A percentile compares a stretch with the other conserved stretches of the same genome.
These are phyloP conservation scores for Trichoderma sp. DNA, from an alignment of 2,329 filamentous ascomycete genomes.

Conservation along the genomic window DNA sequence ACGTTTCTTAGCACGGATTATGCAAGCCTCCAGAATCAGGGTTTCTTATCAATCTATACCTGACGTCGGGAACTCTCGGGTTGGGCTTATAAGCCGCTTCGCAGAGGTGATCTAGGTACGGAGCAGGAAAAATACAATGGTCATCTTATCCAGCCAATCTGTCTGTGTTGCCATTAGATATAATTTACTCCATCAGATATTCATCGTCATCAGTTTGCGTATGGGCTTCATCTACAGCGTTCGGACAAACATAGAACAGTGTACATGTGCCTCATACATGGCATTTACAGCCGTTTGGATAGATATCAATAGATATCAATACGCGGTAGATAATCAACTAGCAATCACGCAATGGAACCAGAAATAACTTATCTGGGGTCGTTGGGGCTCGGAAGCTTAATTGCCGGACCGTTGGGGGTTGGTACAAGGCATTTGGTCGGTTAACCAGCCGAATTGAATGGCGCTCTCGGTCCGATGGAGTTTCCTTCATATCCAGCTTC, in stretches of 20 bases:
- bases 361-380: background rate
- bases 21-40: background rate
- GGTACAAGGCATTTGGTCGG: background rate
- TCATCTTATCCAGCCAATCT: background rate
- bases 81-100: background rate
- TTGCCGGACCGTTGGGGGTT: background rate
- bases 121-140: background rate
- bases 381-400: background rate
- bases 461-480: conserved; percentile 12
- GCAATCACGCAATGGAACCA: background rate
- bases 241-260: background rate
- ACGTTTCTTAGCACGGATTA: conserved; percentile 1
- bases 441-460: background rate
- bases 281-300: no score
- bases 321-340: background rate
- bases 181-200: background rate
- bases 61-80: conserved; percentile 11
- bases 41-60: background rate
- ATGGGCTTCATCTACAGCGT: background rate
- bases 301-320: background rate
- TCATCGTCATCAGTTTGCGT: background rate
- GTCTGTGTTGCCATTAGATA: background rate
- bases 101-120: background rate
- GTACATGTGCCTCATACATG: background rate
- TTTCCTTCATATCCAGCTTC: background rate